Evolutionary conservation across 1,139 yeast species (phyloP).

Genomic region (Lodderomyces jiufengensis): DNA sequence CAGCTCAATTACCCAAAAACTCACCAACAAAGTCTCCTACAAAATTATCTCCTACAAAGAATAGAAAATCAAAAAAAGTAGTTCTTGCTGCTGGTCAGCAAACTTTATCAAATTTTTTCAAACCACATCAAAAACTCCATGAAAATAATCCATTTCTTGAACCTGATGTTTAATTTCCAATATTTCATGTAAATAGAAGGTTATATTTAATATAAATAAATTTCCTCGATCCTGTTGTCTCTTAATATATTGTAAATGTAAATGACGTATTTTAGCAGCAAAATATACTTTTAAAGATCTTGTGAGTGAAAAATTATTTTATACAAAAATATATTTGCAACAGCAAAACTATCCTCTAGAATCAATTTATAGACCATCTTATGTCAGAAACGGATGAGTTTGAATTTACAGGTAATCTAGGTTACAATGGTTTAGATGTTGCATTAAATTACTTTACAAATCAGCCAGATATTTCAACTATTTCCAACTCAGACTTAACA

Average conservation of each 20-base stretch:
- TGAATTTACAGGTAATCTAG: slow-evolving; percentile 17
- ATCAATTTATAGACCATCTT: no score
- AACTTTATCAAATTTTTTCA: not conserved
- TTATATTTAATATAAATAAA: no score
- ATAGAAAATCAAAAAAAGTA: not conserved
- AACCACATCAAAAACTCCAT: not conserved
- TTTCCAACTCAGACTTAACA: slow-evolving; percentile 57
- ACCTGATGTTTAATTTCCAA: not conserved
- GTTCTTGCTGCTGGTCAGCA: slow-evolving; percentile 1
- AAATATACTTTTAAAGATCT: no score
- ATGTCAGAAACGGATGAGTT: not conserved
- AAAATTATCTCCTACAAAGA: slow-evolving; percentile 1
- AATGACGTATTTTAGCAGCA: no score
- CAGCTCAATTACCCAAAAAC: no score
- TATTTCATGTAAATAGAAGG: no score
- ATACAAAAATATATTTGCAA: no score
- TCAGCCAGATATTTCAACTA: slow-evolving; percentile 61
- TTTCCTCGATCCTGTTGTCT: no score
- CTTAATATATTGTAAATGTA: no score
- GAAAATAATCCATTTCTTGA: slow-evolving; percentile 3
- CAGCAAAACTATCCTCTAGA: no score
- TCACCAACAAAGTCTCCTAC: slow-evolving; percentile 1
- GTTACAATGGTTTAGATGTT: slow-evolving; percentile 59
- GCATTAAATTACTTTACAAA: slow-evolving; percentile 76
- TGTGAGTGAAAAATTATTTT: no score